Evolutionary conservation across 2,329 filamentous ascomycete genomes (phyloP), one percentile per base, ranked within the genome.

Genomic region (Cryphonectria nitschkei): DNA sequence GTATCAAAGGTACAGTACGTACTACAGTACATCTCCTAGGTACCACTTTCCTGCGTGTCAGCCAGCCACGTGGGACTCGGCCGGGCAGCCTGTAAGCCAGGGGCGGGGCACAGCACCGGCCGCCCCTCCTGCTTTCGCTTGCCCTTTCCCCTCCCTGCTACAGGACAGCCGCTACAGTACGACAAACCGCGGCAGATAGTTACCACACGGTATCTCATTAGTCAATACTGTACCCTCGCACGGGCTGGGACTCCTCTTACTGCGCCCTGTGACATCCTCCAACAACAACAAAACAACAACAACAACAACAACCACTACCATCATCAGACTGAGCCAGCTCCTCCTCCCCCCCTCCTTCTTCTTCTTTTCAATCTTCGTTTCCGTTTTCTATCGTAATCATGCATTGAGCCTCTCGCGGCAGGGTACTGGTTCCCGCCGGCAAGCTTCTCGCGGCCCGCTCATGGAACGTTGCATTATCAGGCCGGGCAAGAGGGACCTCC

Each of bases 401-500:
- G 29, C 26, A 14, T 58, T 58, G 7, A 32, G 26, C 2, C 11
- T 58, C 16, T 58, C 52, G 13, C 9, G 3, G 34, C 32, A 13
- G 5, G 32, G 19, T 61, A 34, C 34, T 34, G 58, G 58, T 61
- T 61, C 29, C 58, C 34, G 56, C 32, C 32, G 58, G 58, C 34
- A 39, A 61, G 26, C 22, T 34, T 60, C 29, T 60, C 32, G 56
- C 56, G 43, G 29, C 5, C 65, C 8, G 34, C 7, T 46, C 50
- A 70, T 19, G 56, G 26, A 54, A 39, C 54, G n/a, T 65, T 54
- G 29, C 66, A 61, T 68, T 29, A 61, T 68, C n/a, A 19, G 14
- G 13, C 43, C 9, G 6, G 14, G 16, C 29, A 22, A 22, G 34
- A 39, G 11, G 3, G 3, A 26, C 29, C 37, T 13, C 9, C 22